Conservation (phyloP, 1,284 basidiomycete species). For the Ganoderma meredithae region DNA sequence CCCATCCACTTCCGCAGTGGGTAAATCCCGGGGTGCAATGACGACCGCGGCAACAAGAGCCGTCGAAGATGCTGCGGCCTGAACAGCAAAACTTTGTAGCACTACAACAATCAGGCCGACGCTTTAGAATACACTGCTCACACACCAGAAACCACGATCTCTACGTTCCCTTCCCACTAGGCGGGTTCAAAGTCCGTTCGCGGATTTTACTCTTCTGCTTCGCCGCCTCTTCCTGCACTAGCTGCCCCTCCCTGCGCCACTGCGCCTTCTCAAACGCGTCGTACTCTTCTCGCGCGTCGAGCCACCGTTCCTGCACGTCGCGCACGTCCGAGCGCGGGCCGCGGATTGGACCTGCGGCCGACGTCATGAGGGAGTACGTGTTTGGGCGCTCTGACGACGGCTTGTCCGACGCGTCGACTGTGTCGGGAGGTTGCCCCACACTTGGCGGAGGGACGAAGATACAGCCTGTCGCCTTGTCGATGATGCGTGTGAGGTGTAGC, state of each 20-base stretch:
- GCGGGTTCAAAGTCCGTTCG: slow-evolving; percentile 34
- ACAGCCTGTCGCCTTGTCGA: slow-evolving; percentile 92
- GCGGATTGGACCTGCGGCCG: slow-evolving; percentile 64
- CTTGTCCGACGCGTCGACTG: slow-evolving; percentile 50
- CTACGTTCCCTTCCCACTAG: not conserved
- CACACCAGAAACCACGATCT: not conserved
- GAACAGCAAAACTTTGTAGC: not conserved
- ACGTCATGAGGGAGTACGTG: slow-evolving; percentile 69
- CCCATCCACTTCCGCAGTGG: not conserved
- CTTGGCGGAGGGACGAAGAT: slow-evolving; percentile 75
- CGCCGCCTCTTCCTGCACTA: slow-evolving; percentile 43
- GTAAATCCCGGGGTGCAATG: not conserved
- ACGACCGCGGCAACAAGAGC: not conserved
- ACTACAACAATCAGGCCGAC: not conserved
- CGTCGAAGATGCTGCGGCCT: not conserved
- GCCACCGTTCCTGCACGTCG: slow-evolving; percentile 91
- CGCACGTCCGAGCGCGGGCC: slow-evolving; percentile 67
- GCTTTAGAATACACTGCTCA: not conserved
- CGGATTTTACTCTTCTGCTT: slow-evolving; percentile 41
- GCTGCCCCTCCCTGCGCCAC: slow-evolving; percentile 71
- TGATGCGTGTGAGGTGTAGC: slow-evolving; percentile 81
- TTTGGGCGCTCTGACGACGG: slow-evolving; percentile 66
- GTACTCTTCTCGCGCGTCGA: slow-evolving; percentile 80
- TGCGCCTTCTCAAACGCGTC: slow-evolving; percentile 79
- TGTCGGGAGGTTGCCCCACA: slow-evolving; percentile 59